Evolutionary conservation across 306 rosid genomes (phyloP), one percentile per base, ranked within the genome.

Genomic region (Prunus fruticosa): DNA sequence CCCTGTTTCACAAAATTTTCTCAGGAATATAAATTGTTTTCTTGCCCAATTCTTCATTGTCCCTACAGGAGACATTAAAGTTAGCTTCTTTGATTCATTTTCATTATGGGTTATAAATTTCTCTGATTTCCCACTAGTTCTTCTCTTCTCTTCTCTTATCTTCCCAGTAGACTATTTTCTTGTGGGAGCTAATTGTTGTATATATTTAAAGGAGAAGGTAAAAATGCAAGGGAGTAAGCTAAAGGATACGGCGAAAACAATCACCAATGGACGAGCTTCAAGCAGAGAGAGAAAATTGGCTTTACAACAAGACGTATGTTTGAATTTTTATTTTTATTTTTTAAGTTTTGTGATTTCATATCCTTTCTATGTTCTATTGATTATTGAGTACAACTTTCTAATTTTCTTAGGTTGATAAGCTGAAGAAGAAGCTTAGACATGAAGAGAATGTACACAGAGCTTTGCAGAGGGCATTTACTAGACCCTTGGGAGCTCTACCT

Each of bases 401-500:
- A 79, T 52, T 83, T 64, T 47, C 78, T 67, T 84, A 96, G 99
- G 93, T 96, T 67, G 93, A 90, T n/a, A 91, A 91, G 87, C 86
- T 96, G 86, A 92, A 90, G 93, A 92, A 91, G 89, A 89, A 92
- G 88, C 98, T 96, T 32, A 87, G 90, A 67, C 85, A 76, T 13
- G 99, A 96, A 57, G 98, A 96, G 91, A 92, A 91, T 67, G 85
- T 91, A 10, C 93, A 82, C 78, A 91, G 90, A 79, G 93, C 98
- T 73, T 76, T 96, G 82, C 82, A 89, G 78, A 92, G 99, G 82
- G 99, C 99, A 83, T 91, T 93, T 81, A 87, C 75, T 56, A 86
- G 99, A 70, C 97, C 98, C 53, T 76, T 96, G 85, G 99, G 99
- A 54, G 91, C 98, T 76, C 85, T 96, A 20, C 99, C 99, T 75